Evolutionary conservation across 345 rosid species (phyloP), one percentile per base, ranked within the genome.

Genomic region (Murraya koenigii): DNA sequence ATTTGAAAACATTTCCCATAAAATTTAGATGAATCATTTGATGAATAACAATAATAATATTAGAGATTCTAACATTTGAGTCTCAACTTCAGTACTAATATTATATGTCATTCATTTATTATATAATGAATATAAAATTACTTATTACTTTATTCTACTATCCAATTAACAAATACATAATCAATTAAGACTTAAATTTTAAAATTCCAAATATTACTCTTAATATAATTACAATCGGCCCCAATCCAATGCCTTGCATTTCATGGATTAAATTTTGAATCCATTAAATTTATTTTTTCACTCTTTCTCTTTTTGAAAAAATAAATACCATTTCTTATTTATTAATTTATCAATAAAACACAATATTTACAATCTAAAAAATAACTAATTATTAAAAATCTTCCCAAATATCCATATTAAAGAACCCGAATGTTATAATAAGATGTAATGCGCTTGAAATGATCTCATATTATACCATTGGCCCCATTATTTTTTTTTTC

Each of bases 61-160:
- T 2, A 41, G 9, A 0, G 8, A 41, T 41, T 41, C 1, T 41
- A 41, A 41, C 3, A 41, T 41, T 41, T 41, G 15, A 41, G 14
- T 41, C 1, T 0, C 0, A 41, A 0, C 0, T 41, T 3, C 0
- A 41, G 3, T 11, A 0, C 0, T 41, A 11, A 41, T 41, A 41
- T 10, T 10, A 41, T 10, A 9, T 0, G 4, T 41, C 14, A 41
- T 2, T 39, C 47, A 39, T 39, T 0, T 0, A 9, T 9, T 39
- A 2, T 0, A 39, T 2, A 9, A 39, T 10, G 3, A 38, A 39
- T 39, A 1, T 39, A 39, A 39, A 39, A 39, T 39, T 39, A 39
- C 0, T 39, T 39, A 39, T 39, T 39, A 9, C 0, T 0, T 2
- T 8, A 9, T 39, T 39, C 0, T 10, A 9, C 3, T 39, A 9